phyloP scores from a whole-genome alignment of 768 basidiomycete genomes.

The Suillus tomentosus region DNA sequence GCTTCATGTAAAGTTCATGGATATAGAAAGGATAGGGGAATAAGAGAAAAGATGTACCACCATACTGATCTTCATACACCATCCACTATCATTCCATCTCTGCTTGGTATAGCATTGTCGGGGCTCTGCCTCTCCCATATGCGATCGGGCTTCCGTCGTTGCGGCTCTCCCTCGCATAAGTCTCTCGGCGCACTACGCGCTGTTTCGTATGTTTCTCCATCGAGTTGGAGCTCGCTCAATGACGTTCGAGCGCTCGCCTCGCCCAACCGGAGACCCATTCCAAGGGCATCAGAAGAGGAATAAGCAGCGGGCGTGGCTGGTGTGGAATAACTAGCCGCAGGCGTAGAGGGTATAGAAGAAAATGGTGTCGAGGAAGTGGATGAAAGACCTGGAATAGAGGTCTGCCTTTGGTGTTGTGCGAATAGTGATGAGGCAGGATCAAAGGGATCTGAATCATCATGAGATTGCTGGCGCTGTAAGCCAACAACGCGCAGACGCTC shows the following conservation, averaged over 20 bases:
- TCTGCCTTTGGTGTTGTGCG: conserved; percentile 13
- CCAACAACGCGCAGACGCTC: conserved; percentile 79
- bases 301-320: conserved; percentile 17
- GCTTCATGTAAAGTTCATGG: not conserved
- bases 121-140: conserved; percentile 10
- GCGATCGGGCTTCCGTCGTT: conserved; percentile 5
- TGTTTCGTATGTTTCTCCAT: conserved; percentile 20
- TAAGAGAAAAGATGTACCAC: not conserved
- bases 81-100: conserved; percentile 6
- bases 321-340: conserved; percentile 12
- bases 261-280: conserved; percentile 25
- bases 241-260: conserved; percentile 32
- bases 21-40: not conserved
- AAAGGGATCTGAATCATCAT: conserved; percentile 13
- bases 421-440: conserved; percentile 13
- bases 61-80: conserved; percentile 2
- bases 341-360: conserved; percentile 34
- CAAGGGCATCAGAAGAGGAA: conserved; percentile 30
- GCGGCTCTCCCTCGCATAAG: not conserved
- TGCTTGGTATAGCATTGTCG: not conserved
- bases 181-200: not conserved
- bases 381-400: conserved; percentile 31
- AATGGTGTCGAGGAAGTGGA: conserved; percentile 35
- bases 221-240: conserved; percentile 33
- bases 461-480: conserved; percentile 56